Percentiles rank a stretch among this genome's conserved stretches.
Conservation (phyloP, 2,329 filamentous ascomycete species). For the Macrophomina pseudophaseolina region DNA sequence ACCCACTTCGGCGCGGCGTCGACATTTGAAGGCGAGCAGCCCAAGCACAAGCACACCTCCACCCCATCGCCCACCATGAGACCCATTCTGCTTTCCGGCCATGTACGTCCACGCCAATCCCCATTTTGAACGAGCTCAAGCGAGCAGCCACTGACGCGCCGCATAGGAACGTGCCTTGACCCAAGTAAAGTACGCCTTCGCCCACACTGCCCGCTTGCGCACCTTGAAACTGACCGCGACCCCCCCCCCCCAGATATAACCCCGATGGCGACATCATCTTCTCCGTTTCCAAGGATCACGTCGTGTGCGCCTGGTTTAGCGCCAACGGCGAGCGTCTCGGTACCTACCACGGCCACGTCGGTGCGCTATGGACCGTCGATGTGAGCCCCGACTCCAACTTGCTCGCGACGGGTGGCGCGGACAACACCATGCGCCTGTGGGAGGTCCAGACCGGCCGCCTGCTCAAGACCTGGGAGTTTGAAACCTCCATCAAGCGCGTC, state of each 20-base stretch:
- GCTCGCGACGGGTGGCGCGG: slow-evolving; percentile 92
- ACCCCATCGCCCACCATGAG: slow-evolving; percentile 67
- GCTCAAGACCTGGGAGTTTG: slow-evolving; percentile 97
- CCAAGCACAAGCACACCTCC: slow-evolving; percentile 19
- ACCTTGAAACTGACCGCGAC: slow-evolving; percentile 2
- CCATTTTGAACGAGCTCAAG: not conserved
- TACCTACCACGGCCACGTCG: slow-evolving; percentile 95
- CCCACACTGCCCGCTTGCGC: slow-evolving; percentile 3
- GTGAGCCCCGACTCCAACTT: slow-evolving; percentile 90
- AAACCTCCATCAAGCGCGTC: slow-evolving; percentile 95
- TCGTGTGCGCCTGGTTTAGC: slow-evolving; percentile 95
- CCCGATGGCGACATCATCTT: slow-evolving; percentile 96
- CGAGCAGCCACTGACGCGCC: slow-evolving; percentile 35
- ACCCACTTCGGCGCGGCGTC: slow-evolving; percentile 24
- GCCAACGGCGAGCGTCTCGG: slow-evolving; percentile 98
- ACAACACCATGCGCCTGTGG: slow-evolving; percentile 98
- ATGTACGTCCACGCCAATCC: slow-evolving; percentile 59
- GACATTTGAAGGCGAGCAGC: slow-evolving; percentile 26
- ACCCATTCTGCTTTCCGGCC: slow-evolving; percentile 93
- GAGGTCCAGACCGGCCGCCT: slow-evolving; percentile 90
- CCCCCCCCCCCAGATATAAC: slow-evolving; percentile 32
- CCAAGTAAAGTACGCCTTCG: slow-evolving; percentile 76
- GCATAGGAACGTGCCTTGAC: slow-evolving; percentile 84
- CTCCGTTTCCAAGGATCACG: slow-evolving; percentile 93
- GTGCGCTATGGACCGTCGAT: slow-evolving; percentile 98